These are phyloP conservation scores for Nyctanthes arbortristis DNA, from an alignment of 257 asterid genomes.

Conservation along the genomic window DNA sequence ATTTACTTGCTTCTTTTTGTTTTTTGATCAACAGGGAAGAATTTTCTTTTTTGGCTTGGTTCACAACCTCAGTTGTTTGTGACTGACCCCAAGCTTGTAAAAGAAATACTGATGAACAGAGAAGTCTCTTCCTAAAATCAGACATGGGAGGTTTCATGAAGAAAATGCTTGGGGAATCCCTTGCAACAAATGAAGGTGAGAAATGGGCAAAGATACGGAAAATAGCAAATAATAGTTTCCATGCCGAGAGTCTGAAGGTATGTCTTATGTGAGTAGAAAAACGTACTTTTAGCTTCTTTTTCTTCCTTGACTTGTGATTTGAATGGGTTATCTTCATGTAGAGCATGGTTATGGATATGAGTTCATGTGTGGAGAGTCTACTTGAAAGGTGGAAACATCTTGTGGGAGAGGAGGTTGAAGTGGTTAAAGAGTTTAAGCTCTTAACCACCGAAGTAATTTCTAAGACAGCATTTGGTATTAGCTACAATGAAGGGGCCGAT, in stretches of 20 bases:
- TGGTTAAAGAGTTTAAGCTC: slow-evolving; percentile 36
- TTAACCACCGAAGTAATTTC: slow-evolving; percentile 60
- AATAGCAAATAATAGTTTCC: slow-evolving; percentile 61
- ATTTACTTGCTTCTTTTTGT: too few relatives aligned
- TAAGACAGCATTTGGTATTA: slow-evolving; percentile 66
- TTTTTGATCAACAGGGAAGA: slow-evolving; percentile 38
- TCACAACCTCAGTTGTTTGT: slow-evolving; percentile 41
- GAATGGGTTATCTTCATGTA: too few relatives aligned
- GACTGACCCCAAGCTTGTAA: slow-evolving; percentile 52
- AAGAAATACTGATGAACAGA: slow-evolving; percentile 50
- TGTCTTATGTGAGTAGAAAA: too few relatives aligned
- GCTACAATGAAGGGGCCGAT: slow-evolving; percentile 51
- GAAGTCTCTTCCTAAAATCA: slow-evolving; percentile 31
- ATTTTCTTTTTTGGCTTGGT: slow-evolving; percentile 50
- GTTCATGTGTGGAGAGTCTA: slow-evolving; percentile 42
- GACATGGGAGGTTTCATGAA: not conserved
- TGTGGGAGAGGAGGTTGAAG: slow-evolving; percentile 47
- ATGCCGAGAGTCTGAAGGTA: slow-evolving; percentile 57
- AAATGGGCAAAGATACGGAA: slow-evolving; percentile 56
- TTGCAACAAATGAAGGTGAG: slow-evolving; percentile 42
- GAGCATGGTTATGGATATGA: slow-evolving; percentile 58
- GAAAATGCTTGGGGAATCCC: slow-evolving; percentile 52
- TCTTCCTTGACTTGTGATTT: too few relatives aligned
- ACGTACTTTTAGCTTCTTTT: too few relatives aligned
- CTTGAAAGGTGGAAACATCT: slow-evolving; percentile 40